Evolutionary conservation across 805 yeast genomes (phyloP), one percentile per base, ranked within the genome.

Genomic region (Cyberlindnera samutprakarnensis): DNA sequence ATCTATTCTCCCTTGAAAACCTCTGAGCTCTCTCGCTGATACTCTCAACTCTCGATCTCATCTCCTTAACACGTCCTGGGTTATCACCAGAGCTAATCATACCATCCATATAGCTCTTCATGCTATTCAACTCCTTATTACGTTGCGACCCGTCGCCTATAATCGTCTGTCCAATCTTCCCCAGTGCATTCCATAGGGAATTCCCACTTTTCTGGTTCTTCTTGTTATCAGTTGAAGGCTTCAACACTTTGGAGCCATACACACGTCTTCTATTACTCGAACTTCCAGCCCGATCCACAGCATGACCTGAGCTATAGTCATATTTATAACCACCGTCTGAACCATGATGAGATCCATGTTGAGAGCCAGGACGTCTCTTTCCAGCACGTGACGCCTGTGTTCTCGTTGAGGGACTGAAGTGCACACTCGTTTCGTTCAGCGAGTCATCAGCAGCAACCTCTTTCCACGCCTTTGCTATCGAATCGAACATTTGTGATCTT

Each of bases 31-130:
- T 24, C 14, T 42, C 38, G 20, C 38, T 35, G n/a, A 45, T 30
- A 10, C 24, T 36, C n/a, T 35, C 32, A 1, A 42, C 46, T 16
- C 41, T 35, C 19, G 35, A 25, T 26, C 35, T 36, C 15, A 44
- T 23, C 8, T 37, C 32, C 7, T 30, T 38, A 16, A 34, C 16
- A 14, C 39, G 34, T n/a, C n/a, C n/a, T n/a, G n/a, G n/a, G n/a
- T n/a, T n/a, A n/a, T n/a, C n/a, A n/a, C n/a, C n/a, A n/a, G n/a
- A n/a, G 4, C 33, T 24, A 10, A 49, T 39, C 50, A 47, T 44
- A 0, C 44, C 46, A 25, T 44, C 33, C 44, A 42, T 44, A 27
- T 47, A 47, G 17, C 14, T 34, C 36, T 44, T 47, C 52, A 49
- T 49, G 4, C 30, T 31, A 1, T 32, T 30, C 16, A 48, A 27